Evolutionary conservation across 441 rosid species (phyloP).

Genomic region (Adansonia grandidieri): DNA sequence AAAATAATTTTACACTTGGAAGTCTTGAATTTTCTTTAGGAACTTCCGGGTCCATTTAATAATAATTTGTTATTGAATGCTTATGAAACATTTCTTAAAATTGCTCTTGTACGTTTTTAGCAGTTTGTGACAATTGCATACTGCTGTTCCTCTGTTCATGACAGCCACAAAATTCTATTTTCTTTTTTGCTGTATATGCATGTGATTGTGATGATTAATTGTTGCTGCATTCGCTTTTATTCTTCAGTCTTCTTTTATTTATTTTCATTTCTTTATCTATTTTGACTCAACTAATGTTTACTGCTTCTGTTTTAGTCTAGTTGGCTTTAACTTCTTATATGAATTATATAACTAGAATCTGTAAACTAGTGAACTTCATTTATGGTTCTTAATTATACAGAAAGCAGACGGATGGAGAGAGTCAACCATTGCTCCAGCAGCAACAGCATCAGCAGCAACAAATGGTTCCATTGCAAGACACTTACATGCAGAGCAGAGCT

Average conservation of each 20-base stretch:
- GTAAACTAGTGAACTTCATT: not conserved
- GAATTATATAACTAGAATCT: not conserved
- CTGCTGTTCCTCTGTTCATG: no score
- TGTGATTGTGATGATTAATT: not conserved
- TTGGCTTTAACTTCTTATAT: not conserved
- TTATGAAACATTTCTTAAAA: slow-evolving; percentile 4
- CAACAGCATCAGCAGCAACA: slow-evolving; percentile 4
- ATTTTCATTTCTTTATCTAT: not conserved
- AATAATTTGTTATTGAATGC: slow-evolving; percentile 2
- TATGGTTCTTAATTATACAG: not conserved
- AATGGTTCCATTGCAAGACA: slow-evolving; percentile 15
- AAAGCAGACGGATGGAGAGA: not conserved
- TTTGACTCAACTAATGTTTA: not conserved
- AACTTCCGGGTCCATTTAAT: not conserved
- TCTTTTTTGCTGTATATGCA: not conserved
- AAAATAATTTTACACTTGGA: not conserved
- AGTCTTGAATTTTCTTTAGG: slow-evolving; percentile 4
- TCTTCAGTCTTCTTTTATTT: not conserved
- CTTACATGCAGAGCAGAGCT: slow-evolving; percentile 15
- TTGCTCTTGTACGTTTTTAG: not conserved
- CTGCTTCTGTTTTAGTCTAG: not conserved
- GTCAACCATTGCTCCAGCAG: not conserved
- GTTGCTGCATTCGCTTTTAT: not conserved
- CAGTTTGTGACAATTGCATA: no score
- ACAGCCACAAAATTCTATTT: not conserved